Evolutionary conservation across 129 eudicot species (phyloP), one percentile per base, ranked within the genome.

Genomic region (Flaveria bidentis): DNA sequence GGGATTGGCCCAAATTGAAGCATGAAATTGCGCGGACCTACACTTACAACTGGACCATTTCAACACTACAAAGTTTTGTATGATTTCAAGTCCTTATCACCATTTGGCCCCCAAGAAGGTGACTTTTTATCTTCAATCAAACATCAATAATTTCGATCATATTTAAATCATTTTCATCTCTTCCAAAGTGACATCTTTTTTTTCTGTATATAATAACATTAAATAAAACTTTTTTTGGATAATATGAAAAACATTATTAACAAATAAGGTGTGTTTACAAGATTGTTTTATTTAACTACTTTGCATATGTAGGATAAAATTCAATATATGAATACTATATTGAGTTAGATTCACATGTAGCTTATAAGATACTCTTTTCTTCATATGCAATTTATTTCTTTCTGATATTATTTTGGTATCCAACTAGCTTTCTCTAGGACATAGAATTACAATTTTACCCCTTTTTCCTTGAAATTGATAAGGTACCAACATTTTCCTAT

Each of bases 81-180:
- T 80, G 76, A 74, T 80, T 80, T 80, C 76, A 55, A 74, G 84
- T 74, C 84, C 9, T 80, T 80, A 15, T 80, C 84, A 73, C 20
- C 42, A 23, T 68, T 67, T 67, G 84, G 82, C 76, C 84, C 80
- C 80, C 22, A 56, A 73, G 84, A 80, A 67, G 74, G 33, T 36
- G 84, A 80, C 84, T 67, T 80, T 74, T 74, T 73, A 80, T 74
- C 84, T 67, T 75, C 84, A 74, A 73, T 80, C 75, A 73, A 66
- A 73, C 75, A 80, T 73, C 84, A 80, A 74, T 74, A 44, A 80
- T 67, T 44, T 70, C 55, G 62, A 36, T 36, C 7, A 36, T 62
- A 26, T 49, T 51, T 55, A 0, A 63, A 64, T 39, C 45, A 52
- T 64, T 73, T 79, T 72, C 68, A 33, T 61, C n/a, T 56, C 28